phyloP scores from a whole-genome alignment of 768 basidiomycete genomes.

The Suillus decipiens region DNA sequence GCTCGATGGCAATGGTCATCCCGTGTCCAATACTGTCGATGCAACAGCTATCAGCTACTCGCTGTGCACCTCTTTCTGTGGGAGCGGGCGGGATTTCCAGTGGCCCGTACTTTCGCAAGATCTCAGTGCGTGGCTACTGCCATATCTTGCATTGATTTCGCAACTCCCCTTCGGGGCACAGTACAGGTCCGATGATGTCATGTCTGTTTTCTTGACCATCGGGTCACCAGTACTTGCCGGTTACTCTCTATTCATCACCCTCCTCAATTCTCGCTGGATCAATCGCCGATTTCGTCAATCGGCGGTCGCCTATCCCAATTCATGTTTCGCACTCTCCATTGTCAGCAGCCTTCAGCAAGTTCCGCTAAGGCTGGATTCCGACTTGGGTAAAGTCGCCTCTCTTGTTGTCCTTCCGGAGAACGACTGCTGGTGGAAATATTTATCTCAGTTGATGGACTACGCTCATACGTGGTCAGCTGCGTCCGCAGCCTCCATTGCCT shows the following conservation, averaged over 20 bases:
- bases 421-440: conserved; percentile 38
- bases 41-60: conserved; percentile 14
- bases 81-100: conserved; percentile 18
- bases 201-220: conserved; percentile 43
- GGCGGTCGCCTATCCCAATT: conserved; percentile 29
- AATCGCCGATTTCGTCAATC: conserved; percentile 34
- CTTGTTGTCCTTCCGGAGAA: conserved; percentile 39
- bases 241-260: conserved; percentile 45
- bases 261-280: conserved; percentile 47
- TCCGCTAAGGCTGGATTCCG: too few species aligned
- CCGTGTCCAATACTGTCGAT: background rate
- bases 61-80: conserved; percentile 16
- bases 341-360: conserved; percentile 41
- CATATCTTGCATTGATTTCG: conserved; percentile 49
- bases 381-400: too few species aligned
- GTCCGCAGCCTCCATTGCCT: conserved; percentile 35
- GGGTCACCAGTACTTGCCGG: conserved; percentile 48
- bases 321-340: conserved; percentile 25
- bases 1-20: conserved; percentile 3
- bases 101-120: conserved; percentile 34
- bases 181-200: conserved; percentile 42
- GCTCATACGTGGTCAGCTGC: conserved; percentile 38
- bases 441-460: conserved; percentile 33
- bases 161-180: conserved; percentile 50
- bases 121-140: conserved; percentile 47